phyloP scores from a whole-genome alignment of 1,139 yeast genomes.

The Pichia sp. region DNA sequence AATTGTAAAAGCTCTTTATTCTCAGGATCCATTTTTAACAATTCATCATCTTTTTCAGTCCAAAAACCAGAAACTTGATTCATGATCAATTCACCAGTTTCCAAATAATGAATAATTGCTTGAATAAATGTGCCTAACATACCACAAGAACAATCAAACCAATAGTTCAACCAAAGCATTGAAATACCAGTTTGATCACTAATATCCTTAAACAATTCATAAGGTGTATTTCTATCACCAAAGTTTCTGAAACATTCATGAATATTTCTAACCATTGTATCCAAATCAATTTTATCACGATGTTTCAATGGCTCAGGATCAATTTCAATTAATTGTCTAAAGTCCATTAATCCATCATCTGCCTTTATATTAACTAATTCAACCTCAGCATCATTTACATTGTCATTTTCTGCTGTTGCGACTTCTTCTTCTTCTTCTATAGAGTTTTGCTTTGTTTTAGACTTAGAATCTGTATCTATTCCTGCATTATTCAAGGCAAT shows the following conservation, averaged over 20 bases:
- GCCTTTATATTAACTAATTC: constrained; percentile 12
- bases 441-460: not conserved
- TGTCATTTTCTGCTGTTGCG: not conserved
- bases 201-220: constrained; percentile 37
- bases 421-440: not conserved
- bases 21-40: constrained; percentile 21
- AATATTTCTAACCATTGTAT: constrained; percentile 30
- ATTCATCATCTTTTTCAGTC: constrained; percentile 41
- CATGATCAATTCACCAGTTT: constrained; percentile 40
- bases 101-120: constrained; percentile 38
- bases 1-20: constrained; percentile 21
- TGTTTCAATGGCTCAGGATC: constrained; percentile 27
- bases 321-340: constrained; percentile 18
- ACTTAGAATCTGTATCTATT: constrained; percentile 1
- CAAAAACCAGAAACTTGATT: constrained; percentile 41
- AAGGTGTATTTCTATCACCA: constrained; percentile 33
- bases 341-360: constrained; percentile 18
- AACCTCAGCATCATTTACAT: constrained; percentile 4
- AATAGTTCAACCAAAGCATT: constrained; percentile 39
- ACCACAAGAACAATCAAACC: constrained; percentile 45
- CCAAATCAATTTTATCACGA: constrained; percentile 22
- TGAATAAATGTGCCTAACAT: constrained; percentile 41
- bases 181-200: constrained; percentile 41
- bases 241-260: constrained; percentile 38
- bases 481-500: constrained; percentile 3